Conservation (phyloP, 1,284 basidiomycete genomes). For the Cutaneotrichosporon curvatum region DNA sequence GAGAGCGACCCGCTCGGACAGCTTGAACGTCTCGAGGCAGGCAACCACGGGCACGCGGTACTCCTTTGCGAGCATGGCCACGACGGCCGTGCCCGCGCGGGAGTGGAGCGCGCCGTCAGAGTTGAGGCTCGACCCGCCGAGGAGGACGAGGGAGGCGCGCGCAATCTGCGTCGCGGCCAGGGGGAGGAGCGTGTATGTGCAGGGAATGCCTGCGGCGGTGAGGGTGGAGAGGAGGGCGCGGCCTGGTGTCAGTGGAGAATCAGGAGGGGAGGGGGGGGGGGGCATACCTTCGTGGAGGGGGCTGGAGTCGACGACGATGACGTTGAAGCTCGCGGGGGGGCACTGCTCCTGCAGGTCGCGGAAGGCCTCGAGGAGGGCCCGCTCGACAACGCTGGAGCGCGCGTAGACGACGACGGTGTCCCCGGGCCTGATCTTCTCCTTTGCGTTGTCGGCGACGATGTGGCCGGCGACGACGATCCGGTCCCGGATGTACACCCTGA, state of each 20-base stretch:
- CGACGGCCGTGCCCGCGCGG: conserved; percentile 87
- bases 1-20: conserved; percentile 83
- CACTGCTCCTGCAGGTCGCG: conserved; percentile 50
- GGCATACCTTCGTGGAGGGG: conserved; percentile 78
- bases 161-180: conserved; percentile 76
- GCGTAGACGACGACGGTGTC: conserved; percentile 91
- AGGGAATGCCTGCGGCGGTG: conserved; percentile 66
- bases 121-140: conserved; percentile 89
- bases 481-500: conserved; percentile 90
- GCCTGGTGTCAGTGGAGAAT: conserved; percentile 49
- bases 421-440: conserved; percentile 87
- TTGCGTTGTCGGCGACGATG: conserved; percentile 82
- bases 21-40: conserved; percentile 98
- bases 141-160: conserved; percentile 69
- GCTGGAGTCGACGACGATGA: conserved; percentile 88
- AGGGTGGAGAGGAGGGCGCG: conserved; percentile 70
- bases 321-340: conserved; percentile 69
- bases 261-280: not conserved
- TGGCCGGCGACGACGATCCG: conserved; percentile 88
- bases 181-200: conserved; percentile 87
- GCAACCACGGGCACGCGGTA: conserved; percentile 88
- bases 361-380: conserved; percentile 71
- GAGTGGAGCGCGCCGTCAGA: conserved; percentile 93
- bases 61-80: conserved; percentile 90
- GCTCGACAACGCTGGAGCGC: conserved; percentile 88